These are phyloP conservation scores for Tolypocladium album DNA, from an alignment of 2,329 filamentous ascomycete genomes.

Conservation along the genomic window DNA sequence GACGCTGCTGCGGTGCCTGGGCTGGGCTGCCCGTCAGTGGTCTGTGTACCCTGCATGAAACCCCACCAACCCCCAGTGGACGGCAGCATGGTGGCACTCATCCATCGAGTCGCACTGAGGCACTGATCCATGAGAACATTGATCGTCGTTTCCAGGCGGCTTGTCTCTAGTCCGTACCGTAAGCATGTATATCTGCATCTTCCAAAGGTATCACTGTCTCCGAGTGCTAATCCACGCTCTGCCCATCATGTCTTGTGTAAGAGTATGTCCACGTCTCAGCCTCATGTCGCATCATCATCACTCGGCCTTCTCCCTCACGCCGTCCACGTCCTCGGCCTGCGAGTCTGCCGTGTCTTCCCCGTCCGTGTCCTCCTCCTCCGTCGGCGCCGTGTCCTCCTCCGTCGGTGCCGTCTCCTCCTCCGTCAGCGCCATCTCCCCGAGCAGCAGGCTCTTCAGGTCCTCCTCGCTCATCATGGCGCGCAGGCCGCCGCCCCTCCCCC, in stretches of 20 bases:
- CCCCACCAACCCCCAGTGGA: too few species aligned
- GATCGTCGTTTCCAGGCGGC: neutral
- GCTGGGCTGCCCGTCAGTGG: neutral
- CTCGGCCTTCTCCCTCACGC: neutral
- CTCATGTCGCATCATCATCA: neutral
- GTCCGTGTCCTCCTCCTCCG: constrained; percentile 3
- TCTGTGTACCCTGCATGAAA: neutral
- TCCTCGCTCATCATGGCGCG: constrained; percentile 53
- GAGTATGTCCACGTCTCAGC: neutral
- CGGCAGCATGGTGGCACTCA: too few species aligned
- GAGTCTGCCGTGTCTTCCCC: constrained; percentile 10
- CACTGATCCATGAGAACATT: neutral
- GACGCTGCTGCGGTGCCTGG: neutral
- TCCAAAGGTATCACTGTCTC: neutral
- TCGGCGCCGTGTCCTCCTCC: constrained; percentile 19
- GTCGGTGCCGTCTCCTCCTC: constrained; percentile 23
- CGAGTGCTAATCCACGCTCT: neutral
- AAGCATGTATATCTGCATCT: neutral
- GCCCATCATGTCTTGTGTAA: neutral
- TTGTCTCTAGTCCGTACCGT: neutral
- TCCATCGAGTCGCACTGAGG: too few species aligned
- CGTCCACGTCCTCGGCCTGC: neutral
- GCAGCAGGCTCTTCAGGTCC: constrained; percentile 40
- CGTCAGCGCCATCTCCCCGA: constrained; percentile 23
- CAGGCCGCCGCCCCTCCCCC: constrained; percentile 38